Evolutionary conservation across 345 rosid species (phyloP), one percentile per base, ranked within the genome.

Genomic region (Lepidium aucheri): DNA sequence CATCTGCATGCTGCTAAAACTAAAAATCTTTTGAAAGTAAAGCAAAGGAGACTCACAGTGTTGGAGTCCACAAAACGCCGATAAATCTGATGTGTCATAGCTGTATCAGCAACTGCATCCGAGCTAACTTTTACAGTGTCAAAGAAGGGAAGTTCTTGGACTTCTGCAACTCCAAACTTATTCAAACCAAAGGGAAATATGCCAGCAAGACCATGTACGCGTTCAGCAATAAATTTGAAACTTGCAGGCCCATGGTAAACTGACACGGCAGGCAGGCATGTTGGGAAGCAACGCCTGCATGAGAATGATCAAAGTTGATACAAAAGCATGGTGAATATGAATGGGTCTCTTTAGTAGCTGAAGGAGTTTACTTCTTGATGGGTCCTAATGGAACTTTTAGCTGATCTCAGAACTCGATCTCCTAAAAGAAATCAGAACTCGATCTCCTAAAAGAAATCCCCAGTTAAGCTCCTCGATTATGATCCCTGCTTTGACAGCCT

Each of bases 171-270:
- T 67, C 92, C 90, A 3, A 91, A 90, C 65, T 86, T 91, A 78
- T 82, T 89, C 79, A 91, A 76, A 46, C 98, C 98, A 53, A 82
- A 70, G 2, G 96, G 73, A 28, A 91, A 81, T 53, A 81, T 76
- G 40, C 95, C 98, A 28, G 96, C 98, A 15, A 89, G 90, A 67
- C 98, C 98, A 65, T 88, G 96, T 34, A 86, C 96, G 22, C 97
- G 79, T 77, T 84, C 81, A 4, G 91, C 82, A 4, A 89, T 89
- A 41, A 77, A 60, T 80, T 85, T 89, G 13, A 89, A 80, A 67
- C 96, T 90, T 69, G 70, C 86, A 17, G 96, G 98, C 70, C 98
- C 98, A 55, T 91, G 98, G 75, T 91, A 91, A 69, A 91, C 92
- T n/a, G 62, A 89, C 87, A 68, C 68, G 89, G 96, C 86, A 89